Evolutionary conservation across 805 yeast genomes (phyloP).

Genomic region (Saturnispora bothae): DNA sequence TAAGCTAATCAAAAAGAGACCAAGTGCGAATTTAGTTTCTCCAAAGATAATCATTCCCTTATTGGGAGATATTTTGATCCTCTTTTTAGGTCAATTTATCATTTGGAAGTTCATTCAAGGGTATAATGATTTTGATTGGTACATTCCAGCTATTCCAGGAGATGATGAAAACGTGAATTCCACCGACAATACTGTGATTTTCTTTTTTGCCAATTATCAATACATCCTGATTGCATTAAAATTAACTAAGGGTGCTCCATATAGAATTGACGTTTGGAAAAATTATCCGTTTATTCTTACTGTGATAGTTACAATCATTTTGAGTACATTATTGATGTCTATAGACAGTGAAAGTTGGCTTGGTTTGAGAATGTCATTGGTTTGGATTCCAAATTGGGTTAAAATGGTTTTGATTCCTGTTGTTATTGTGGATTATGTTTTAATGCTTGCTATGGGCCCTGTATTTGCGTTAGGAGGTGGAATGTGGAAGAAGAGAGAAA

Average conservation of each 20-base stretch:
- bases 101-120: slow-evolving; percentile 47
- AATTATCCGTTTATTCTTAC: slow-evolving; percentile 67
- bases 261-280: slow-evolving; percentile 60
- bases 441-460: slow-evolving; percentile 1
- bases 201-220: slow-evolving; percentile 76
- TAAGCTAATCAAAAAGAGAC: slow-evolving; percentile 56
- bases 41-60: slow-evolving; percentile 79
- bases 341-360: slow-evolving; percentile 40
- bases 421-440: slow-evolving; percentile 37
- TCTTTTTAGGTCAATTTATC: slow-evolving; percentile 53
- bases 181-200: slow-evolving; percentile 82
- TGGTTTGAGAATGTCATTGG: slow-evolving; percentile 69
- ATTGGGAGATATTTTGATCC: slow-evolving; percentile 60
- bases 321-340: slow-evolving; percentile 47
- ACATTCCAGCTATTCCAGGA: slow-evolving; percentile 68
- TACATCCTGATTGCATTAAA: slow-evolving; percentile 76
- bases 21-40: slow-evolving; percentile 88
- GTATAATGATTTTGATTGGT: slow-evolving; percentile 54
- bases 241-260: slow-evolving; percentile 90
- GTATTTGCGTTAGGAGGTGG: background rate
- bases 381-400: slow-evolving; percentile 42
- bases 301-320: slow-evolving; percentile 35
- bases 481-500: slow-evolving; percentile 6
- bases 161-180: slow-evolving; percentile 74
- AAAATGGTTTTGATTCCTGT: slow-evolving; percentile 39